Evolutionary conservation across 225 moss, liverwort and hornwort species (phyloP).

Genomic region (Sphagnum tenellum): DNA sequence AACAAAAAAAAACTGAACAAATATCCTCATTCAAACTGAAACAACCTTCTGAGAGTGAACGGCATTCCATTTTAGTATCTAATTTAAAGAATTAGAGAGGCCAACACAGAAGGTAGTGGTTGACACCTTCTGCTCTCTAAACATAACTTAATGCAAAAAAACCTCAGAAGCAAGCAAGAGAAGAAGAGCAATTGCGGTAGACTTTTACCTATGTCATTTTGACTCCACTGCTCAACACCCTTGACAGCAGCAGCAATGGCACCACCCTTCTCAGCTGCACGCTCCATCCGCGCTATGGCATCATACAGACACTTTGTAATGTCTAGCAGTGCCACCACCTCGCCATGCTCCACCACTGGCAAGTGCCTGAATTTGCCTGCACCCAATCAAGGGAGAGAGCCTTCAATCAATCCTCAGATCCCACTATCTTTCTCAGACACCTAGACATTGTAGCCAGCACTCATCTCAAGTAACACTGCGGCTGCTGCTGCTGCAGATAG

Average conservation of each 20-base stretch:
- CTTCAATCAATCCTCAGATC: neutral
- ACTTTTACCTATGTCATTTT: constrained; percentile 57
- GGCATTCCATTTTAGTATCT: neutral
- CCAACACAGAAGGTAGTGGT: too few species aligned
- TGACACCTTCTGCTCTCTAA: too few species aligned
- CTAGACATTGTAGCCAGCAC: neutral
- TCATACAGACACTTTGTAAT: constrained; percentile 98
- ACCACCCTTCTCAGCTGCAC: constrained; percentile 95
- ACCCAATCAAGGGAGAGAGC: neutral
- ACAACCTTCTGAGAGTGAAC: neutral
- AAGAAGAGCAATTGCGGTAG: neutral
- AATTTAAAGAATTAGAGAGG: neutral
- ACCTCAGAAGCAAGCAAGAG: constrained; percentile 5
- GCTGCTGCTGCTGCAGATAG: too few species aligned
- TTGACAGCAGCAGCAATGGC: constrained; percentile 98
- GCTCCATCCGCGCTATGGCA: constrained; percentile 99
- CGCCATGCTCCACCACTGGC: constrained; percentile 97
- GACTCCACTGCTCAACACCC: constrained; percentile 95
- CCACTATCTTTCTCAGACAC: neutral
- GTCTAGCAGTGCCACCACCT: constrained; percentile 95
- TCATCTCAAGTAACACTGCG: too few species aligned
- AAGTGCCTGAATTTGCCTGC: constrained; percentile 99
- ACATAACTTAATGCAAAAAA: too few species aligned
- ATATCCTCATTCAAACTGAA: neutral
- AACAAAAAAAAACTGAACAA: neutral